Conservation (phyloP, 1,284 basidiomycete genomes). For the Malassezia brasiliensis region DNA sequence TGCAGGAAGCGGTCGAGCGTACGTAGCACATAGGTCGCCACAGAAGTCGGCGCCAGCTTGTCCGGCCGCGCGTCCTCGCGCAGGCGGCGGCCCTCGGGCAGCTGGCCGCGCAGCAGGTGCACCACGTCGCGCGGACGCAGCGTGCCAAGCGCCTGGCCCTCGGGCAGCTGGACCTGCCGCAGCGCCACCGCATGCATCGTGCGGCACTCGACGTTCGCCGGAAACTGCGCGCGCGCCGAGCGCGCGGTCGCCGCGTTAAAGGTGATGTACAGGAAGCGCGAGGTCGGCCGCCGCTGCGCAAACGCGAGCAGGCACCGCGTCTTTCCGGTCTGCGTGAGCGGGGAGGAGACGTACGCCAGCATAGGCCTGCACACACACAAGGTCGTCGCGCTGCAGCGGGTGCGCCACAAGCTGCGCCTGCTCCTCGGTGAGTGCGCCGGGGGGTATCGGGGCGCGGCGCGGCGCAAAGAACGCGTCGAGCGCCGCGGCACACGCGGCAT, state of each 20-base stretch:
- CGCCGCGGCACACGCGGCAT: slow-evolving; percentile 27
- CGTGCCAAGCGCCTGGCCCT: slow-evolving; percentile 26
- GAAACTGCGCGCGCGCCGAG: slow-evolving; percentile 26
- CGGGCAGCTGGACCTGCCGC: slow-evolving; percentile 24
- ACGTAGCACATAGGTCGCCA: slow-evolving; percentile 33
- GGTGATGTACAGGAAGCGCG: slow-evolving; percentile 36
- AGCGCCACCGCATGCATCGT: slow-evolving; percentile 41
- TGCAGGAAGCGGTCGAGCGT: slow-evolving; percentile 36
- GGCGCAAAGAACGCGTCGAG: slow-evolving; percentile 24
- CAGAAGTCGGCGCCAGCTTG: slow-evolving; percentile 27
- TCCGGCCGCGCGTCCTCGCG: slow-evolving; percentile 4
- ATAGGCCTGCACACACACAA: slow-evolving; percentile 38
- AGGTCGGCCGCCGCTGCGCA: slow-evolving; percentile 25
- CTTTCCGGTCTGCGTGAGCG: slow-evolving; percentile 25
- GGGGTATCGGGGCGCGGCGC: background rate
- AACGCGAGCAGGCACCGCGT: slow-evolving; percentile 35
- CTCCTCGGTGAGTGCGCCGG: slow-evolving; percentile 28
- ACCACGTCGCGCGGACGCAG: slow-evolving; percentile 32
- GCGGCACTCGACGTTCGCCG: slow-evolving; percentile 32
- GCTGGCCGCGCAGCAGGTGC: slow-evolving; percentile 20
- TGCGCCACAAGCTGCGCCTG: slow-evolving; percentile 28
- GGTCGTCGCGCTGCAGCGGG: slow-evolving; percentile 26
- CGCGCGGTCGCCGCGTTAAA: slow-evolving; percentile 39
- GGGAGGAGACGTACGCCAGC: slow-evolving; percentile 18
- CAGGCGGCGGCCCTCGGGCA: slow-evolving; percentile 24